Evolutionary conservation across 441 rosid genomes (phyloP), one percentile per base, ranked within the genome.

Genomic region (Eruca vesicaria): DNA sequence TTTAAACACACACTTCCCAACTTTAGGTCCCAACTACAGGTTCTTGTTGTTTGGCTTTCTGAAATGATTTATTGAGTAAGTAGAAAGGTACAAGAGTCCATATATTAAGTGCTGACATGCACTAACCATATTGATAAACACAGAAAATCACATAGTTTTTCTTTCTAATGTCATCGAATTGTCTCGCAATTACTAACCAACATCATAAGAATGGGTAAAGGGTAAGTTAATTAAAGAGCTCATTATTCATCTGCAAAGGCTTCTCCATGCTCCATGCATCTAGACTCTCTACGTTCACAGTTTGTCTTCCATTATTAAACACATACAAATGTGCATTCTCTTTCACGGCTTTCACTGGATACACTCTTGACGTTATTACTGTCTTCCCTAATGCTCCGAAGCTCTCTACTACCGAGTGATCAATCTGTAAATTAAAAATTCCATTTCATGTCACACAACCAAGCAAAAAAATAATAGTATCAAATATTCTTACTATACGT

Each of bases 351-450:
- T 81, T 58, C 1, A 79, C 81, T 2, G 98, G 99, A 79, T 94
- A 94, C 38, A 92, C 97, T 76, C 98, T 83, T 0, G 97, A 88
- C 18, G 88, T 76, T 31, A 92, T 87, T 65, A 91, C 88, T 0
- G 90, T 89, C 77, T 84, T 90, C 6, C 98, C 99, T 6, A 84
- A 83, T 0, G 73, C 93, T 20, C 88, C 99, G 32, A 92, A 94
- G 48, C 93, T 94, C 77, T 92, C 98, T 28, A 94, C 88, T 1
- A 90, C 86, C 0, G 93, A 92, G 66, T 87, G 82, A 80, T 92
- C 98, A 28, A 92, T 92, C 95, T 92, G 74, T 56, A 36, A 56
- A 31, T 11, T 2, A 3, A 2, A 33, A 1, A 55, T 57, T 6
- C 2, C 68, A 71, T 28, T 2, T 66, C 11, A 19, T 14, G 60